Evolutionary conservation across 495 filamentous ascomycete species (phyloP), one percentile per base, ranked within the genome.

Genomic region (Hyaloscypha hepaticicola): DNA sequence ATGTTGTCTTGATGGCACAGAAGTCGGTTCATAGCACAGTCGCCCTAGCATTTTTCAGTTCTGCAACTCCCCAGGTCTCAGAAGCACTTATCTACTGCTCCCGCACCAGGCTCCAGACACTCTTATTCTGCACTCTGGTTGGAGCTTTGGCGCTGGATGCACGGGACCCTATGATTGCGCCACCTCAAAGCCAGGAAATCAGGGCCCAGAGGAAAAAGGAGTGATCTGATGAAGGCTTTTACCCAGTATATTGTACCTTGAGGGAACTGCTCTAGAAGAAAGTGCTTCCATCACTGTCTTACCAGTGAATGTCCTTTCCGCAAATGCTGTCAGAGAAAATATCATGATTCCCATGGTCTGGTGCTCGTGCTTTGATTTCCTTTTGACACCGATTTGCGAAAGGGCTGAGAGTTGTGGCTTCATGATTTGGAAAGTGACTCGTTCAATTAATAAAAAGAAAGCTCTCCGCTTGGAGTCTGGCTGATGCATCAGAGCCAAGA

Each of bases 51-150:
- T 22, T 14, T 14, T 16, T 55, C 21, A 38, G 34, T 38, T 51
- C 53, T n/a, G 49, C 41, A 21, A 58, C 52, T 58, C 53, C 62
- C 62, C 62, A 64, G 53, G 62, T 64, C 62, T 64, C 45, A 64
- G 33, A 51, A 58, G 7, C 4, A 50, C 26, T 25, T 51, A 22
- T 51, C 58, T n/a, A 24, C n/a, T 60, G 26, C 58, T 48, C 29
- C 62, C 55, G 60, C 60, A 34, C 58, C 14, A 25, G 27, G 16
- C 27, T 38, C 60, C 60, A 53, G 60, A 27, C 49, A 28, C 11
- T 6, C 22, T 55, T 34, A 28, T 48, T 55, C 60, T 55, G 26
- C 53, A 19, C 52, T 28, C 52, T 21, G 26, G 4, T 28, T 21
- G 27, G n/a, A 22, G 9, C 53, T 4, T 25, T 21, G 53, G 28